Evolutionary conservation across 2,329 filamentous ascomycete genomes (phyloP), one percentile per base, ranked within the genome.

Genomic region (Aspergillus vadensis): DNA sequence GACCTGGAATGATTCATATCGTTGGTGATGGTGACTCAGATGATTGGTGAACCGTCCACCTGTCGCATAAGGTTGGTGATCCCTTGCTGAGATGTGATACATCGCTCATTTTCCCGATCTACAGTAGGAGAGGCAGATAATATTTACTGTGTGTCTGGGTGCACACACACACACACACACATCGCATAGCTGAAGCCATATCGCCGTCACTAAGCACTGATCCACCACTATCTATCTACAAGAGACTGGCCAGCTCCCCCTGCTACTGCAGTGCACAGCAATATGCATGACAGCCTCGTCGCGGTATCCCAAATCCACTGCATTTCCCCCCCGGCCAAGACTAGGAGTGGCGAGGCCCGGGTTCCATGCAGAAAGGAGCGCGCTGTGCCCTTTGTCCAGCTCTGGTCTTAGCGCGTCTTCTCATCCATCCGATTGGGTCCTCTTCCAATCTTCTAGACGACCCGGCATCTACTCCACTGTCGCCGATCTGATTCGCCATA

Each of bases 371-470:
- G 41, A 44, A 14, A 36, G 39, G 39, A 10, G 25, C 23, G 25
- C 23, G 44, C 25, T 19, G 25, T 50, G 25, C 47, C 47, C 47
- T 50, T 50, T 50, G 47, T 50, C 27, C 47, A 50, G 47, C 47
- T 27, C 47, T 32, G 27, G 47, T 12, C 23, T 47, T 55, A 47
- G 53, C 52, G 48, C 44, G 36, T 25, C 55, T 55, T 65, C 55
- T 57, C 36, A 47, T 52, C 48, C 62, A 62, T 65, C 62, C 60
- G 62, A 65, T 65, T 67, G 64, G 65, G 61, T 57, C 43, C 19
- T 55, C 30, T 50, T 48, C 58, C 58, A 62, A 55, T 54, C 57
- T 62, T 59, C 58, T 60, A 57, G 59, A 65, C 38, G 55, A 58
- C 51, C 12, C 54, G 58, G 60, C 50, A 56, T 55, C 38, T 58